Evolutionary conservation across 2,329 filamentous ascomycete genomes (phyloP), one percentile per base, ranked within the genome.

Genomic region (Stagonosporopsis chrysanthemi): DNA sequence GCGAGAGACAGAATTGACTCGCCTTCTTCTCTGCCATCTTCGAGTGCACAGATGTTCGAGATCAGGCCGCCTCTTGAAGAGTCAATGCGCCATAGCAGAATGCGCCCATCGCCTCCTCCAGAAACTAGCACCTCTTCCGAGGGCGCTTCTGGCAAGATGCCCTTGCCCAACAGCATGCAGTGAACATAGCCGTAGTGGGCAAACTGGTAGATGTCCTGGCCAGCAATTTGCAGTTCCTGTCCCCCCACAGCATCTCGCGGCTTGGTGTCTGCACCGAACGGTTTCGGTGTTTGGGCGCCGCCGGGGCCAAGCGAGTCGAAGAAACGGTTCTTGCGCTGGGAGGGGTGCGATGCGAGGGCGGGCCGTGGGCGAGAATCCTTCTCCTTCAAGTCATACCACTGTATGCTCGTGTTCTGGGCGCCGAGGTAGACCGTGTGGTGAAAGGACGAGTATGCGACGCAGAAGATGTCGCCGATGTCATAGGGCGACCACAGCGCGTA

Each of bases 111-210:
- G 29, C 95, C 96, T 33, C 92, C 93, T 8, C 93, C 95, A 0
- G 94, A 96, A 29, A 99, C 86, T 35, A 99, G 76, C 1, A 96
- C 87, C 66, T 98, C 93, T 54, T 84, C 81, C 24, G 90, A 87
- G 1, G 91, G 87, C 0, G 85, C 82, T 6, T 89, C 89, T n/a
- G 83, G 81, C 4, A 91, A 83, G 6, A 91, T 83, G 0, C 90
- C 91, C 59, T 86, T 87, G 0, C 91, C 88, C 57, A 99, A 83
- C 5, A 96, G 83, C 94, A 98, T 98, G 75, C 92, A 96, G 75
- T 97, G 97, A 0, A 99, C 88, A 73, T 97, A 98, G 41, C 96
- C 95, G 75, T 89, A 94, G 75, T 99, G 95, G 1, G 95, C 92
- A 78, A 96, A 99, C 68, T 95, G 90, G 55, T 84, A 86, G 55